phyloP scores from a whole-genome alignment of 768 basidiomycete species.

The Coprinopsis marcescibilis region DNA sequence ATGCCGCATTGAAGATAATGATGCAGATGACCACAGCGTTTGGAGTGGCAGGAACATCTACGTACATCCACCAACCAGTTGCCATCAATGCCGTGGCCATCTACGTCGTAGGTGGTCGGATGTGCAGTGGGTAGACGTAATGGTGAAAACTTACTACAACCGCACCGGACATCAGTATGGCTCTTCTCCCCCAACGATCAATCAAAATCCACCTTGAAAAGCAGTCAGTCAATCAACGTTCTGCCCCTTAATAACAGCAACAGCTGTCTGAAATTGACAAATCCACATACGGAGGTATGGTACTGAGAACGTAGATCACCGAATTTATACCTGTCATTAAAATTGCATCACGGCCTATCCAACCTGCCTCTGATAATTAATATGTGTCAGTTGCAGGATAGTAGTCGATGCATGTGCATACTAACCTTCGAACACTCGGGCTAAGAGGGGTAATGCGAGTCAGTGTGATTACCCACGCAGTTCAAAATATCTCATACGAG shows the following conservation, averaged over 20 bases:
- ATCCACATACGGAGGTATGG: slow-evolving; percentile 73
- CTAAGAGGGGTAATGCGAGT: slow-evolving; percentile 31
- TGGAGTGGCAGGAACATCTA: slow-evolving; percentile 82
- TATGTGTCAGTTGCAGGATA: slow-evolving; percentile 1
- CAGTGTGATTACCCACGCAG: slow-evolving; percentile 4
- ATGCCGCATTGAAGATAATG: slow-evolving; percentile 89
- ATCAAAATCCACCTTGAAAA: slow-evolving; percentile 82
- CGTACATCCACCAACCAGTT: slow-evolving; percentile 91
- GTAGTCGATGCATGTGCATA: background rate
- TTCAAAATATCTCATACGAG: slow-evolving; percentile 51
- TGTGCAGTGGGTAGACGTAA: background rate
- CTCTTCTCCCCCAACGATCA: slow-evolving; percentile 83
- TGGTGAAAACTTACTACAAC: slow-evolving; percentile 47
- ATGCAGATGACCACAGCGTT: slow-evolving; percentile 85
- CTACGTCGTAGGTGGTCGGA: slow-evolving; percentile 27
- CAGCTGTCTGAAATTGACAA: background rate
- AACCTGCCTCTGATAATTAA: slow-evolving; percentile 71
- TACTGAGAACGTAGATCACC: slow-evolving; percentile 72
- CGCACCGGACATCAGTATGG: slow-evolving; percentile 84
- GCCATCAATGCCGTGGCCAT: slow-evolving; percentile 78
- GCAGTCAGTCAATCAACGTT: slow-evolving; percentile 12
- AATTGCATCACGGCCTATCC: slow-evolving; percentile 89
- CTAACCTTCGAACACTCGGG: slow-evolving; percentile 87
- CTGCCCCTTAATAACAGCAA: slow-evolving; percentile 2
- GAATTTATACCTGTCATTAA: slow-evolving; percentile 96